Evolutionary conservation across 169 alveolate species (phyloP).

Genomic region (Perkinsus olseni): DNA sequence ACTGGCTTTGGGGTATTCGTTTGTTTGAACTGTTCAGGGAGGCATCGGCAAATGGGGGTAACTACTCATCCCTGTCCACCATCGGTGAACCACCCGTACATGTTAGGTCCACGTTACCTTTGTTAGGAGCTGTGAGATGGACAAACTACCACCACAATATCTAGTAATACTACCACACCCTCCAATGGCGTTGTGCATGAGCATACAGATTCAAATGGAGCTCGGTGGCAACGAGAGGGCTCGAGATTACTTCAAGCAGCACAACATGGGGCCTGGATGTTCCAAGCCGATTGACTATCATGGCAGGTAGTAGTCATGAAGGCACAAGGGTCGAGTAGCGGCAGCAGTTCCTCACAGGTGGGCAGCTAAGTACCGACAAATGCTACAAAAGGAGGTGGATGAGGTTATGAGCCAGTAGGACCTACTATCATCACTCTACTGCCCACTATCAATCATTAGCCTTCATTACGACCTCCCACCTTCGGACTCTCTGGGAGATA

Average conservation of each 20-base stretch:
- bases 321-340: background rate
- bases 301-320: background rate
- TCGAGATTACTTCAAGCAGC: background rate
- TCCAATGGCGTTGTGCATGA: no score
- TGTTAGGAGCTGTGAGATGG: background rate
- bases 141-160: background rate
- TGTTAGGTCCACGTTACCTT: background rate
- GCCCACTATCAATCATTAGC: background rate
- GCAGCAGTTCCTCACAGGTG: background rate
- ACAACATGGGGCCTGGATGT: background rate
- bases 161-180: background rate
- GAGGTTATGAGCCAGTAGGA: background rate
- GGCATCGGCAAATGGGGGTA: slow-evolving; percentile 1
- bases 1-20: background rate
- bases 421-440: no score
- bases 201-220: background rate
- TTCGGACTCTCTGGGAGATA: background rate
- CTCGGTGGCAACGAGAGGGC: background rate
- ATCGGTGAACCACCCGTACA: no score
- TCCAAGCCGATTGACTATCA: background rate
- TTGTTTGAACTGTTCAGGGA: background rate
- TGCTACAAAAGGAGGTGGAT: background rate
- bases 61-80: background rate
- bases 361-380: background rate
- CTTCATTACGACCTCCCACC: background rate